phyloP scores from a whole-genome alignment of 345 rosid species.

The Carallia pectinifolia region DNA sequence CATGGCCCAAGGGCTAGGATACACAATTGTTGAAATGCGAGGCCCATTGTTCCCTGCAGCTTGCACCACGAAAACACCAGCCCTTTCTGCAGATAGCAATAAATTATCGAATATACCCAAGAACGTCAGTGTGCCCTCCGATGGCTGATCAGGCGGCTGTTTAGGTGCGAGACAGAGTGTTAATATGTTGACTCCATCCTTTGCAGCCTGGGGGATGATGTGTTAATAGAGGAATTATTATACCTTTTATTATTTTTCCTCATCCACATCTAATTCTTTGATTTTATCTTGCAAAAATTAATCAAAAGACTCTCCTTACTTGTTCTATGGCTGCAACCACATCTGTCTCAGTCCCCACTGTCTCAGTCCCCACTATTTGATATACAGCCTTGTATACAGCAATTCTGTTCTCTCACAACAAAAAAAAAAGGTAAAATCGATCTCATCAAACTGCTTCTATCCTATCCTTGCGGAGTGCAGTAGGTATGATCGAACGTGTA shows the following conservation, averaged over 20 bases:
- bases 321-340: conserved; percentile 89
- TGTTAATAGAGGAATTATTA: background rate
- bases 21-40: conserved; percentile 47
- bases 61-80: conserved; percentile 77
- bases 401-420: conserved; percentile 37
- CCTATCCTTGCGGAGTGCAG: too few relatives aligned
- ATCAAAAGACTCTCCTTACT: conserved; percentile 33
- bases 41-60: conserved; percentile 87
- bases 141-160: conserved; percentile 63
- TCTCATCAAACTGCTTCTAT: background rate
- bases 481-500: too few relatives aligned
- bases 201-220: conserved; percentile 43
- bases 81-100: conserved; percentile 60
- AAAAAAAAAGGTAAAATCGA: background rate
- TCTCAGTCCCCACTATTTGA: too few relatives aligned
- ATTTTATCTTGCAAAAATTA: background rate
- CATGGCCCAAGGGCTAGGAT: conserved; percentile 86
- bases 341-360: conserved; percentile 68
- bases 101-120: conserved; percentile 56
- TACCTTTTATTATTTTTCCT: background rate
- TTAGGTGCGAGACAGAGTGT: conserved; percentile 69
- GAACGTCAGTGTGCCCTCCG: conserved; percentile 55
- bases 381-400: conserved; percentile 83
- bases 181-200: conserved; percentile 71
- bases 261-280: background rate